Conservation (phyloP, 2,329 filamentous ascomycete genomes). For the Fusarium drepaniforme region DNA sequence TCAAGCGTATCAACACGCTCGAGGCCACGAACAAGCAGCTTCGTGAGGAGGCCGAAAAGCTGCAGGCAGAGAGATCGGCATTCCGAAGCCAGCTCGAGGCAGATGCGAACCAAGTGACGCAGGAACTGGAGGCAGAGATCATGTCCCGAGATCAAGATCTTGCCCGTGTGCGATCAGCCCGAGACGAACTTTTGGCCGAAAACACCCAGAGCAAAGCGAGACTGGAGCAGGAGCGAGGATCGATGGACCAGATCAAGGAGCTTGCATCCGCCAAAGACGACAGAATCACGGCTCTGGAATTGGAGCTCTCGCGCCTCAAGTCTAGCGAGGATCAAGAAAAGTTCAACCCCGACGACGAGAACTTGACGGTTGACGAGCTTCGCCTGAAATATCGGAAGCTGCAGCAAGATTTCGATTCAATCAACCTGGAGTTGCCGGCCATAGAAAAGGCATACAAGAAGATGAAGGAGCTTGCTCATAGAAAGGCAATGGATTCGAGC, state of each 20-base stretch:
- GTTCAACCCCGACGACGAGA: slow-evolving; percentile 60
- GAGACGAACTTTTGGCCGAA: slow-evolving; percentile 90
- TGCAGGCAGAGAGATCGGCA: slow-evolving; percentile 85
- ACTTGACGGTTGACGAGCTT: slow-evolving; percentile 78
- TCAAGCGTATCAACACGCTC: slow-evolving; percentile 90
- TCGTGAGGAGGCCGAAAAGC: slow-evolving; percentile 85
- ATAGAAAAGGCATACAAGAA: slow-evolving; percentile 94
- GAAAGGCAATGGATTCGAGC: slow-evolving; percentile 85
- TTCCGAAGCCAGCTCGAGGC: slow-evolving; percentile 86
- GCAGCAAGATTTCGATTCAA: slow-evolving; percentile 82
- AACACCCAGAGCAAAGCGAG: slow-evolving; percentile 82
- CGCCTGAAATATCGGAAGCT: slow-evolving; percentile 79
- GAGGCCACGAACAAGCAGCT: slow-evolving; percentile 90
- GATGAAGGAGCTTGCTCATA: slow-evolving; percentile 84
- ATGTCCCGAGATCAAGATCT: slow-evolving; percentile 86
- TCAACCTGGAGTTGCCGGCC: slow-evolving; percentile 88
- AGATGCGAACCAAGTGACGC: slow-evolving; percentile 78
- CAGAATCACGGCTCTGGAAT: slow-evolving; percentile 84
- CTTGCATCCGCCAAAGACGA: slow-evolving; percentile 83
- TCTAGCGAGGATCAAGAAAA: slow-evolving; percentile 61
- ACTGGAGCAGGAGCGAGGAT: slow-evolving; percentile 80
- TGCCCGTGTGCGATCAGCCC: slow-evolving; percentile 82
- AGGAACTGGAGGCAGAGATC: slow-evolving; percentile 86
- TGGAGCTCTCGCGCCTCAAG: slow-evolving; percentile 80
- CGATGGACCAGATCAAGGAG: slow-evolving; percentile 82